These are phyloP conservation scores for Daldinia grandis DNA, from an alignment of 495 filamentous ascomycete genomes.

Conservation along the genomic window DNA sequence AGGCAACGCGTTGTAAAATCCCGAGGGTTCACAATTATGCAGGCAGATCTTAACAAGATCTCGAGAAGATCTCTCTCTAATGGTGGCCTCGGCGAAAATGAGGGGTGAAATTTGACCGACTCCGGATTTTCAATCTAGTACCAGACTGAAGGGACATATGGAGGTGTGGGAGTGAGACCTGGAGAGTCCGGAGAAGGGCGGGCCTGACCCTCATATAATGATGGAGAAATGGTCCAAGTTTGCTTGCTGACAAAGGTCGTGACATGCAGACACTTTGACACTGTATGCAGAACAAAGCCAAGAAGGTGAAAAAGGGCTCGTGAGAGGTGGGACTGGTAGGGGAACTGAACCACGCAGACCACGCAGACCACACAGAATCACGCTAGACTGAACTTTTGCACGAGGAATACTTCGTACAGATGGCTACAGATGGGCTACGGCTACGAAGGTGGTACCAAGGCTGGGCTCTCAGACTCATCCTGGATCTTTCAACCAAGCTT, in stretches of 20 bases:
- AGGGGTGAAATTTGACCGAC: conserved; percentile 23
- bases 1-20: conserved; percentile 9
- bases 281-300: conserved; percentile 2
- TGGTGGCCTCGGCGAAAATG: conserved; percentile 17
- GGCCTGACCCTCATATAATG: conserved; percentile 38
- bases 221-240: conserved; percentile 24
- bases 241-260: conserved; percentile 23
- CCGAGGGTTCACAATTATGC: conserved; percentile 5
- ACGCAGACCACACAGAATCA: conserved; percentile 9
- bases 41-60: background rate
- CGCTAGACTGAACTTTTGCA: conserved; percentile 6
- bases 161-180: conserved; percentile 32
- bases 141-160: conserved; percentile 30
- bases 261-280: background rate
- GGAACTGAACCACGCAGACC: conserved; percentile 8
- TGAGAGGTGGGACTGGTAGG: conserved; percentile 23
- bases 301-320: conserved; percentile 14
- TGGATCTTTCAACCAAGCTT: conserved; percentile 40
- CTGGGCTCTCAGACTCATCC: conserved; percentile 26
- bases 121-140: conserved; percentile 38
- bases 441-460: conserved; percentile 12
- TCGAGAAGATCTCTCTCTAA: background rate
- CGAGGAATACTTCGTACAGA: background rate
- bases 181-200: conserved; percentile 39
- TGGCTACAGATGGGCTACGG: conserved; percentile 15